Conservation (phyloP, 1,284 basidiomycete genomes). For the Microbotryum silenes-acaulis region DNA sequence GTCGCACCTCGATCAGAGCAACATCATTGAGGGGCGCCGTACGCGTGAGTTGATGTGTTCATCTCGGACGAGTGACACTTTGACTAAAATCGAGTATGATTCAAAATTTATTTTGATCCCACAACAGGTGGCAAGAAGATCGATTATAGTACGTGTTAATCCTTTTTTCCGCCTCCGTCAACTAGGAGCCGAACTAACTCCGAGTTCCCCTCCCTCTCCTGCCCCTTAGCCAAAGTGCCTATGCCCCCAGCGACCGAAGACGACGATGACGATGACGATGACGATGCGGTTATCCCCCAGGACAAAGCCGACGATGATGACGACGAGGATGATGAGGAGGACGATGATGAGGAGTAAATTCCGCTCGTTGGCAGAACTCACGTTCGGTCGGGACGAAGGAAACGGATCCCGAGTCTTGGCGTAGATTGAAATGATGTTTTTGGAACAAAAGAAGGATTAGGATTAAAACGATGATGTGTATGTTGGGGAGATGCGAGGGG, state of each 20-base stretch:
- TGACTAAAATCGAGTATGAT: no score
- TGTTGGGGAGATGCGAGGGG: no score
- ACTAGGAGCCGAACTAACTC: background rate
- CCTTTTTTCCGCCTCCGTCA: background rate
- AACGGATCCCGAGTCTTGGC: no score
- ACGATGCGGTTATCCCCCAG: conserved; percentile 1
- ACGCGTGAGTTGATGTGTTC: conserved; percentile 12
- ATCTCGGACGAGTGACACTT: no score
- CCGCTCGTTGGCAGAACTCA: no score
- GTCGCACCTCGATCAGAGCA: conserved; percentile 18
- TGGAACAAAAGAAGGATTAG: no score
- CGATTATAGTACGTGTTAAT: conserved; percentile 12
- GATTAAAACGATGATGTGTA: no score
- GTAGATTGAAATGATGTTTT: no score
- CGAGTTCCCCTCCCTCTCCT: background rate
- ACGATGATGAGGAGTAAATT: conserved; percentile 9
- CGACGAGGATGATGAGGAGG: conserved; percentile 13
- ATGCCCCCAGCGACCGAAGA: background rate
- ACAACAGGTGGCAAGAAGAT: conserved; percentile 20
- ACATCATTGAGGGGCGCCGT: conserved; percentile 23
- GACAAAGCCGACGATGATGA: conserved; percentile 9
- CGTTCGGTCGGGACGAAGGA: no score
- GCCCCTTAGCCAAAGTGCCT: background rate
- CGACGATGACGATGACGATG: background rate
- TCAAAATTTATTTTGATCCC: no score